Evolutionary conservation across 2,329 filamentous ascomycete genomes (phyloP), one percentile per base, ranked within the genome.

Genomic region (Botrytis hyacinthi): DNA sequence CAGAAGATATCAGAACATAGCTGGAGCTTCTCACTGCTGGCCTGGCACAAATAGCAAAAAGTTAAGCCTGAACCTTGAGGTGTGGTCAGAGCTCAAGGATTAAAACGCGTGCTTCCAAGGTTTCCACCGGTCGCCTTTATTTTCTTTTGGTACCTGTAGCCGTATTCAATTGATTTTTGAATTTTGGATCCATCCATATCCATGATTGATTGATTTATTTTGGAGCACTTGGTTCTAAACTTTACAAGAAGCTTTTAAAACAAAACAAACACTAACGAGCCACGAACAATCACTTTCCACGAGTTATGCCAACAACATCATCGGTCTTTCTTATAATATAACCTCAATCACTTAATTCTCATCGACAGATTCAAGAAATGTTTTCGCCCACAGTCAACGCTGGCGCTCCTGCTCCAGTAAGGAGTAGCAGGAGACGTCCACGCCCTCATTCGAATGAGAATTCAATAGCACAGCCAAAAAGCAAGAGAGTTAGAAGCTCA

Each of bases 401-500:
- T 14, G 84, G 86, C 76, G 85, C 85, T 78, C 85, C 87, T 4
- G 87, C 84, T 76, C 86, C 87, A 70, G 89, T 87, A 71, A 86
- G 89, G 76, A 89, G 88, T 78, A 87, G 77, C 69, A 77, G 89
- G 74, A 86, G 89, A 75, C 87, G 89, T 73, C 89, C 89, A 81
- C 87, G 89, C 73, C 89, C 89, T 69, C 81, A 84, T 78, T 88
- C 85, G 78, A 84, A 86, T 73, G 89, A 91, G 85, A 83, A 79
- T 81, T 87, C 70, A 32, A 76, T 78, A 67, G 85, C 87, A 76
- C 87, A 88, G 78, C 89, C 89, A 42, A 91, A 90, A 81, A 86
- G 88, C 20, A 91, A 91, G 83, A 87, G 89, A 75, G 87, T 88
- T 79, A 85, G 89, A 76, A 82, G 89, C 70, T 87, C 87, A 44